Conservation (phyloP, 1,284 basidiomycete species). For the Pseudozyma hubeiensis region DNA sequence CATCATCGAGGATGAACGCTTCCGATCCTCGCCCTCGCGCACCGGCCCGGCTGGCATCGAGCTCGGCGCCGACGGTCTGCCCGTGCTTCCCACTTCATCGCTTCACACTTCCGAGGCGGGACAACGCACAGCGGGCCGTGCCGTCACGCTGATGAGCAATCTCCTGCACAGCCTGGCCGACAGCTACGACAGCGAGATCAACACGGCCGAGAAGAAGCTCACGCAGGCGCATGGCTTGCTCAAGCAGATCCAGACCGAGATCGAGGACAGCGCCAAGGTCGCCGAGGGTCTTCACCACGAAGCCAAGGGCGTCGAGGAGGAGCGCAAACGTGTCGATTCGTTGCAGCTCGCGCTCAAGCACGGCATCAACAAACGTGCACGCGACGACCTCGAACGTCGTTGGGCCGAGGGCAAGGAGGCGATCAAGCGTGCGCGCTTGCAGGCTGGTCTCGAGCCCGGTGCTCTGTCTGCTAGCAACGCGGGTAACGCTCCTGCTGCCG, state of each 20-base stretch:
- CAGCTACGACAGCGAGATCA: slow-evolving; percentile 92
- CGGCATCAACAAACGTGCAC: slow-evolving; percentile 83
- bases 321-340: slow-evolving; percentile 75
- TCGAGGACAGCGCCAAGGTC: slow-evolving; percentile 84
- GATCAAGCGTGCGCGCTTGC: slow-evolving; percentile 50
- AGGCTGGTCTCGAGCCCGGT: slow-evolving; percentile 41
- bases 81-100: slow-evolving; percentile 37
- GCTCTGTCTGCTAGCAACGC: slow-evolving; percentile 31
- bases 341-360: slow-evolving; percentile 77
- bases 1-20: slow-evolving; percentile 97
- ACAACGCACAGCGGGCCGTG: slow-evolving; percentile 82
- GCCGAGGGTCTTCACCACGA: slow-evolving; percentile 76
- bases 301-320: slow-evolving; percentile 77
- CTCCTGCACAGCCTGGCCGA: slow-evolving; percentile 89
- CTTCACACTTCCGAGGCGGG: slow-evolving; percentile 88
- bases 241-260: slow-evolving; percentile 88
- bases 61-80: slow-evolving; percentile 41
- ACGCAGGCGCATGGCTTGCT: slow-evolving; percentile 89
- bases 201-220: slow-evolving; percentile 90
- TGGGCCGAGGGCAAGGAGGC: slow-evolving; percentile 55
- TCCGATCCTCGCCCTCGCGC: slow-evolving; percentile 82
- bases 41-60: slow-evolving; percentile 41
- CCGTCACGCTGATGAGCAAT: slow-evolving; percentile 81
- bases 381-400: slow-evolving; percentile 66
- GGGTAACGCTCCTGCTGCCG: slow-evolving; percentile 14